Evolutionary conservation across 352 stramenopile species (phyloP).

Genomic region (Pythium folliculosum): DNA sequence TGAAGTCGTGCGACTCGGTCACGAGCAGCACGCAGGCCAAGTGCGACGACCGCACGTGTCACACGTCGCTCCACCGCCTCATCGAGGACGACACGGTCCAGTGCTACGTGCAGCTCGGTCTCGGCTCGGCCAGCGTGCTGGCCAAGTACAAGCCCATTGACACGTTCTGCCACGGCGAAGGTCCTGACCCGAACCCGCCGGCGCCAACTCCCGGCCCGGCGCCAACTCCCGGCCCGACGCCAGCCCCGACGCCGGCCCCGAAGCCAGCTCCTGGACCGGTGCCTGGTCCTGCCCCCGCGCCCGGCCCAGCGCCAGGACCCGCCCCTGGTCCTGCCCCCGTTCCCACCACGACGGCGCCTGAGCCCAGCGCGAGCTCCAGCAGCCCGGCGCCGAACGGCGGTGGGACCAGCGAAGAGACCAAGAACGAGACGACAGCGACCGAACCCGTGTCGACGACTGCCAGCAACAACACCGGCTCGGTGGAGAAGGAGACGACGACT

Average conservation of each 20-base stretch:
- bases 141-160: constrained; percentile 44
- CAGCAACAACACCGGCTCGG: too few relatives aligned
- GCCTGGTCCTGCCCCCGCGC: background rate
- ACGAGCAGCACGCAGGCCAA: constrained; percentile 41
- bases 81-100: constrained; percentile 40
- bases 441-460: too few relatives aligned
- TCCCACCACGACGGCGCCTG: background rate
- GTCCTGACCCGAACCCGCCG: constrained; percentile 33
- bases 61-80: constrained; percentile 41
- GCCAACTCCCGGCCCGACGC: background rate
- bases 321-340: background rate
- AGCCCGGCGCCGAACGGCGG: background rate
- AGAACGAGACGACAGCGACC: too few relatives aligned
- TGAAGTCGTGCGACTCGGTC: constrained; percentile 42
- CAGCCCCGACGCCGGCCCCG: background rate
- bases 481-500: too few relatives aligned
- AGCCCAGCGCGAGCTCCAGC: background rate
- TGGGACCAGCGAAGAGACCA: too few relatives aligned
- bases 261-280: background rate
- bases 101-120: constrained; percentile 39
- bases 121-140: constrained; percentile 34
- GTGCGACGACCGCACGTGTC: constrained; percentile 37
- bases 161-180: constrained; percentile 44
- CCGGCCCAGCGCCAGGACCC: background rate
- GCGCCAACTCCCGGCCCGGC: background rate